Base-by-base conservation (phyloP, 1,139 yeast species). In the Oligophagozyma castellii region DNA sequence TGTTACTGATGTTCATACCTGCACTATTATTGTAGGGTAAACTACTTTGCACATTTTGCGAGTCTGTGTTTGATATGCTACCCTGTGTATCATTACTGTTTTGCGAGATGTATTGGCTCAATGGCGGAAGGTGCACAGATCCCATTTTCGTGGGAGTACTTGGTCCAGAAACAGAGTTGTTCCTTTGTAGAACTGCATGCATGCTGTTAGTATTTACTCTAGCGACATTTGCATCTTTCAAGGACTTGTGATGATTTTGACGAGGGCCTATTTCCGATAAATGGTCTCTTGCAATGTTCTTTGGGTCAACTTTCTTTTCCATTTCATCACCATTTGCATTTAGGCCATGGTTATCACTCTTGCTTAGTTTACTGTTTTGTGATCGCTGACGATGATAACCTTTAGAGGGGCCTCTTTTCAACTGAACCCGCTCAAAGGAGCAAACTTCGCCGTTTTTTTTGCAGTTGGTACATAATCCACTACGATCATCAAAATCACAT, bases 341-440 rank as follows among this genome's bases (percentile, higher is more conserved):
- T n/a, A n/a, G n/a, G n/a, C n/a, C n/a, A 31, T 31, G 26, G 11
- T 21, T 24, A 8, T 24, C 16, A 30, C 59, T 65, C 33, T 40
- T 34, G 19, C 39, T 39, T 7, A 10, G 7, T 10, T 10, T 10
- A 18, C 20, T 18, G 10, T 18, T 18, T 10, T 7, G 42, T n/a
- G n/a, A n/a, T n/a, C n/a, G n/a, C n/a, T n/a, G n/a, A n/a, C n/a
- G n/a, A n/a, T n/a, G n/a, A n/a, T 70, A 74, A 1, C 86, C 86
- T 46, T 76, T 77, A 2, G 78, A 65, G 1, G 92, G 92, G 0
- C 89, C 92, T 40, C 92, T 56, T 45, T 77, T 78, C 50, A 77
- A 51, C 0, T 84, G 89, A 1, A 74, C 63, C 32, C 89, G 58
- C 14, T 74, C 71, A 33, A 48, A 50, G 8, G 48, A 41, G 29